A percentile compares a stretch with the other conserved stretches of the same genome.
These are phyloP conservation scores for Agastache rugosa DNA, from an alignment of 257 asterid genomes.

Conservation along the genomic window DNA sequence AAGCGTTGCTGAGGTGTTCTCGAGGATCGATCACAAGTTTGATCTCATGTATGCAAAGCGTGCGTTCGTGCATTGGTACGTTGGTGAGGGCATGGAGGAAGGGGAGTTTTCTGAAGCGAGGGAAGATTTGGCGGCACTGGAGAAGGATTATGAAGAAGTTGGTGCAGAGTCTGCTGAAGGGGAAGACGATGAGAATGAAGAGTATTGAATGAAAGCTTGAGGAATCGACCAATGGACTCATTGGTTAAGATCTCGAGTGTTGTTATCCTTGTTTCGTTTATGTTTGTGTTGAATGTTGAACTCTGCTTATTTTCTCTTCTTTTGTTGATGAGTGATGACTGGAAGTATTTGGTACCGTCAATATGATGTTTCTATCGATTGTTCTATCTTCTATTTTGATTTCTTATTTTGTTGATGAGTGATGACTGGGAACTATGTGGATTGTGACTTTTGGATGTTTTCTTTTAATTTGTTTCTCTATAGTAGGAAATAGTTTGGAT, in stretches of 20 bases:
- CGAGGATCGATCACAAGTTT: constrained; percentile 90
- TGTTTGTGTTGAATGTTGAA: background rate
- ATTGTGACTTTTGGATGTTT: too few relatives aligned
- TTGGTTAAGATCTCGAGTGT: constrained; percentile 32
- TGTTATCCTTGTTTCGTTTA: background rate
- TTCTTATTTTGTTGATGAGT: too few relatives aligned
- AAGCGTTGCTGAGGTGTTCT: constrained; percentile 96
- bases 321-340: too few relatives aligned
- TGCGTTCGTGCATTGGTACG: constrained; percentile 96
- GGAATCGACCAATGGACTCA: constrained; percentile 39
- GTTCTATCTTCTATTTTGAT: too few relatives aligned
- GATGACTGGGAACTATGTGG: too few relatives aligned
- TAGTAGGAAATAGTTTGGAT: too few relatives aligned
- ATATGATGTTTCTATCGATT: too few relatives aligned
- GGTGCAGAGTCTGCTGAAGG: constrained; percentile 95
- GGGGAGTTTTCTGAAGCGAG: constrained; percentile 97
- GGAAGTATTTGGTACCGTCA: too few relatives aligned
- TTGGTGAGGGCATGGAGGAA: constrained; percentile 99
- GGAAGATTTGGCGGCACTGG: constrained; percentile 97
- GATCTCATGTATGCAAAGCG: constrained; percentile 94
- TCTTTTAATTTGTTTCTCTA: too few relatives aligned
- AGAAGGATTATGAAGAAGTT: constrained; percentile 94
- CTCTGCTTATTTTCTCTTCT: background rate
- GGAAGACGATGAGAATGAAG: constrained; percentile 80
- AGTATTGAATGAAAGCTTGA: constrained; percentile 36